These are phyloP conservation scores for Flammula alnicola DNA, from an alignment of 1,284 basidiomycete species.

Conservation along the genomic window DNA sequence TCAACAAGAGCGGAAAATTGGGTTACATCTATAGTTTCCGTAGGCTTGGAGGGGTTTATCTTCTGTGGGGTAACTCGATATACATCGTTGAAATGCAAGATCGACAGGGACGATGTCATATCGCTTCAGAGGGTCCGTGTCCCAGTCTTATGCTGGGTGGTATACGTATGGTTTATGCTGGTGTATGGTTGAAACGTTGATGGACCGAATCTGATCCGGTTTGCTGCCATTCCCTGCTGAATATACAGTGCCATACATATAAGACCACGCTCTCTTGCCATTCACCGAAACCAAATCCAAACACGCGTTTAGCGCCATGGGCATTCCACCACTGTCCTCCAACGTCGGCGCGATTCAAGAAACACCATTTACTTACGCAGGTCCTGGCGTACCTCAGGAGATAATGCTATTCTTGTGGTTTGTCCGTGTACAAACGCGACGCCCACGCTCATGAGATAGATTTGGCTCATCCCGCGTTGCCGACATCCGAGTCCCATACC, in stretches of 20 bases:
- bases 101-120: conserved; percentile 29
- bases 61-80: conserved; percentile 79
- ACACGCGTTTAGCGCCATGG: too few species aligned
- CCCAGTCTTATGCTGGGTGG: too few species aligned
- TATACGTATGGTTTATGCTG: too few species aligned
- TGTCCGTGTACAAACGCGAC: not conserved
- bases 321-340: not conserved
- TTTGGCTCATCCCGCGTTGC: conserved; percentile 10
- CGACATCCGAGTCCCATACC: conserved; percentile 13
- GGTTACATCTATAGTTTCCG: conserved; percentile 74
- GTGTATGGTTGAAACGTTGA: too few species aligned
- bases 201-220: too few species aligned
- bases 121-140: not conserved
- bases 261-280: too few species aligned
- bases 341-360: not conserved
- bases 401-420: not conserved
- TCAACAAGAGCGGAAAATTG: conserved; percentile 72
- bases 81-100: conserved; percentile 75
- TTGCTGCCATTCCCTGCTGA: too few species aligned
- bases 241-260: too few species aligned
- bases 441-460: conserved; percentile 26
- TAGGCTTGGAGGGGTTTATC: conserved; percentile 45
- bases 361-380: too few species aligned
- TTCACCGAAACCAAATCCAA: too few species aligned
- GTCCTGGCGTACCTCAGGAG: too few species aligned